Evolutionary conservation across 1,139 yeast genomes (phyloP).

Genomic region (Komagataea norvegica): DNA sequence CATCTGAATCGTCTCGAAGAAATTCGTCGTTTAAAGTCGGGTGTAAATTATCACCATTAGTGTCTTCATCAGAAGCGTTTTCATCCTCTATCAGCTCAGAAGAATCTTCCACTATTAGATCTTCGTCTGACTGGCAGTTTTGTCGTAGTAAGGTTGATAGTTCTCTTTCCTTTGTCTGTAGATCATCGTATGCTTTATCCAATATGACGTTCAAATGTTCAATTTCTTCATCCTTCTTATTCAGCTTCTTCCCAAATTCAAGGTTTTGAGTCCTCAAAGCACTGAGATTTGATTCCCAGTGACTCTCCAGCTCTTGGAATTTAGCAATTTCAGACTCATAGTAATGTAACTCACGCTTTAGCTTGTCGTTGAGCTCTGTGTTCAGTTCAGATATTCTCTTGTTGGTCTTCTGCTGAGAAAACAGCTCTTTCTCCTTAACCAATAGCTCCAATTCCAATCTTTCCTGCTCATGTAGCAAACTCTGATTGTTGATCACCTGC

Average conservation of each 20-base stretch:
- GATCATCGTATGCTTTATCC: slow-evolving; percentile 25
- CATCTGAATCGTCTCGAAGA: slow-evolving; percentile 7
- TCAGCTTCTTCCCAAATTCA: slow-evolving; percentile 22
- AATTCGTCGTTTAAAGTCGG: not conserved
- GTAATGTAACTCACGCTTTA: slow-evolving; percentile 15
- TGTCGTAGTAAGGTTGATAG: no score
- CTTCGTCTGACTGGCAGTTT: slow-evolving; percentile 1
- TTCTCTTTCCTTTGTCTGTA: slow-evolving; percentile 13
- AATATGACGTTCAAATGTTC: slow-evolving; percentile 24
- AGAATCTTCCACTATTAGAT: not conserved
- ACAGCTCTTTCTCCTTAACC: slow-evolving; percentile 24
- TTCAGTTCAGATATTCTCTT: slow-evolving; percentile 14
- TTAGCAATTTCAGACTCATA: slow-evolving; percentile 21
- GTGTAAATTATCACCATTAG: slow-evolving; percentile 4
- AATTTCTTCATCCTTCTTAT: slow-evolving; percentile 27
- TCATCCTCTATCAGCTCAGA: not conserved
- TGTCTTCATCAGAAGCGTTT: slow-evolving; percentile 28
- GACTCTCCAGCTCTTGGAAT: slow-evolving; percentile 18
- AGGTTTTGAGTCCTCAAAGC: slow-evolving; percentile 25
- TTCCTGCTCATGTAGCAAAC: slow-evolving; percentile 29
- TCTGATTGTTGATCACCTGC: slow-evolving; percentile 27
- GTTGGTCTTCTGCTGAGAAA: slow-evolving; percentile 10
- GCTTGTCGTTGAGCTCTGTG: slow-evolving; percentile 13
- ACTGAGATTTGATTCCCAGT: slow-evolving; percentile 19
- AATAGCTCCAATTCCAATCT: slow-evolving; percentile 30